A percentile compares a stretch with the other conserved stretches of the same genome.
phyloP scores from a whole-genome alignment of 2,329 filamentous ascomycete species.

The Coniochaeta sp. region DNA sequence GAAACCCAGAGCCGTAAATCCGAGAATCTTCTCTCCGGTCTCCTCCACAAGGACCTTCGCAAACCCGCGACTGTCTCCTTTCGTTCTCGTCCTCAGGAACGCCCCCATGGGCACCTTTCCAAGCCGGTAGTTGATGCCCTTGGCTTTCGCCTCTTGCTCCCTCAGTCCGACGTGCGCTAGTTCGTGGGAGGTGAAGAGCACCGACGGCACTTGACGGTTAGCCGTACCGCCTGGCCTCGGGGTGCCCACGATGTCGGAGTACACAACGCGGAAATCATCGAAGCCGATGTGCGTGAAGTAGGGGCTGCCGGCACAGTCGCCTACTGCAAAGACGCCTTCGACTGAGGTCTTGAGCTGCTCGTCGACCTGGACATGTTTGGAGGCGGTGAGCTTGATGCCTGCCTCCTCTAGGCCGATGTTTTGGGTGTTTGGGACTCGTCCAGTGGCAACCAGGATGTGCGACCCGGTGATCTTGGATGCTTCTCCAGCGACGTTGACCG shows the following conservation, averaged over 20 bases:
- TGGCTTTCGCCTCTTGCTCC: slow-evolving; percentile 6
- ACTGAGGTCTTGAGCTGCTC: slow-evolving; percentile 35
- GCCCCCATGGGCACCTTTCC: slow-evolving; percentile 6
- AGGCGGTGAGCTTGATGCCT: slow-evolving; percentile 29
- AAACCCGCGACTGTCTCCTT: slow-evolving; percentile 4
- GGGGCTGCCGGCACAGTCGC: slow-evolving; percentile 43
- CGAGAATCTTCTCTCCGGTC: slow-evolving; percentile 9
- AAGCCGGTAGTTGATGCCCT: slow-evolving; percentile 5
- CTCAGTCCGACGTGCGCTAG: slow-evolving; percentile 6
- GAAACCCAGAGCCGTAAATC: slow-evolving; percentile 10
- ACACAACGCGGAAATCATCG: slow-evolving; percentile 46
- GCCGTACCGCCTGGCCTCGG: neutral
- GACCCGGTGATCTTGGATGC: slow-evolving; percentile 25
- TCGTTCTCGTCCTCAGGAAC: slow-evolving; percentile 5
- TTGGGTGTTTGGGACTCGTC: slow-evolving; percentile 43
- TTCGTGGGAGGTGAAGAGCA: slow-evolving; percentile 6
- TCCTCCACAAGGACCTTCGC: slow-evolving; percentile 7
- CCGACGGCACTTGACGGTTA: slow-evolving; percentile 2
- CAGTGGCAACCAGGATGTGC: slow-evolving; percentile 43
- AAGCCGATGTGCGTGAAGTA: slow-evolving; percentile 51
- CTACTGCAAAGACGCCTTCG: slow-evolving; percentile 37
- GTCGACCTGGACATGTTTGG: slow-evolving; percentile 36
- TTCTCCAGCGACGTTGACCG: neutral
- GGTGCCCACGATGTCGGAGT: slow-evolving; percentile 30
- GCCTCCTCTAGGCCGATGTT: slow-evolving; percentile 31